phyloP scores from a whole-genome alignment of 2,329 filamentous ascomycete species.

The Alternaria alternata region DNA sequence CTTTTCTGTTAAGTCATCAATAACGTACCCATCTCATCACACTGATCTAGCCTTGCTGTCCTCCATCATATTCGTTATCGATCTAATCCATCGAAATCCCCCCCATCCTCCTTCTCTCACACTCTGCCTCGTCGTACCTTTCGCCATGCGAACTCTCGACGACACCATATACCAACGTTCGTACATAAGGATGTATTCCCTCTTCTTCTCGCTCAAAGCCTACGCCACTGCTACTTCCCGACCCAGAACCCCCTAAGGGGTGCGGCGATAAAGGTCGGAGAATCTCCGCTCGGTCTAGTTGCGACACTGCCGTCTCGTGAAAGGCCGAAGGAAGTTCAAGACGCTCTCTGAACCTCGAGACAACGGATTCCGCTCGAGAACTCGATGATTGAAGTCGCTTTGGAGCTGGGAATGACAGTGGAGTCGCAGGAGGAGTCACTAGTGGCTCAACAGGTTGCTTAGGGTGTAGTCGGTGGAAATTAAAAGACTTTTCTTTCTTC shows the following conservation, averaged over 20 bases:
- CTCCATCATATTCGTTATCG: background rate
- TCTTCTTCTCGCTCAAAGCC: background rate
- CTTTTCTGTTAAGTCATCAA: background rate
- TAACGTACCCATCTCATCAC: background rate
- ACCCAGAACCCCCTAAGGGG: background rate
- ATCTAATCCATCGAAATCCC: background rate
- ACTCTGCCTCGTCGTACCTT: background rate
- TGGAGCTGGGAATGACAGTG: background rate
- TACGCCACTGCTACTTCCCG: background rate
- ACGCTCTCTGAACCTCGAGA: background rate
- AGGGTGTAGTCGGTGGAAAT: background rate
- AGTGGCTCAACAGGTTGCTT: background rate
- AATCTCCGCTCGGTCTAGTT: background rate
- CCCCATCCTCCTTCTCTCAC: background rate
- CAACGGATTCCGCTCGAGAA: fast-evolving
- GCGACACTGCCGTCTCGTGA: background rate
- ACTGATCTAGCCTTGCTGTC: background rate
- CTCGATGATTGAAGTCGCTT: background rate
- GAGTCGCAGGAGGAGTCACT: background rate
- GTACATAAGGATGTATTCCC: background rate
- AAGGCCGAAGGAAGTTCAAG: background rate
- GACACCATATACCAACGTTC: background rate
- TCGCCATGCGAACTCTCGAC: background rate
- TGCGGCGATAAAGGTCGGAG: background rate
- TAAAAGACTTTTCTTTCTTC: background rate